Base-by-base conservation (phyloP, 1,139 yeast species). In the Pneumocystis sp. region DNA sequence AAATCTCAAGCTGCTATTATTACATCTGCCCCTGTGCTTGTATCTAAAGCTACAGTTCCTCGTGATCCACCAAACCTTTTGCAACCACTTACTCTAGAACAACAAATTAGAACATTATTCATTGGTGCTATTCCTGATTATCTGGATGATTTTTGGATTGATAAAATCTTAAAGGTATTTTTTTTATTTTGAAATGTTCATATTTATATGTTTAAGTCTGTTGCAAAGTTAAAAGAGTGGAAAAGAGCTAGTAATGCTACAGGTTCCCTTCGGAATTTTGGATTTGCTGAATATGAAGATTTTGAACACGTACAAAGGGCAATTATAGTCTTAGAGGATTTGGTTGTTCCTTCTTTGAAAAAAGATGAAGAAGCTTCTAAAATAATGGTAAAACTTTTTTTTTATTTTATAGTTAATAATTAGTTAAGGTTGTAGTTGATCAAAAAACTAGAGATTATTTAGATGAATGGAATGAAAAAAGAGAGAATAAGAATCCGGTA, bases 51-150 rank as follows among this genome's bases (percentile, higher is more conserved):
- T 61, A 12, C 61, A 45, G n/a, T n/a, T 59, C 12, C 61, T 57
- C 39, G 65, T 62, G 34, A 61, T 50, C 19, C 44, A 3, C 50
- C 40, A 2, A 63, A 25, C 15, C 56, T 63, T n/a, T 63, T 69
- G 4, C 61, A 66, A 39, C 70, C 65, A 4, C 65, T 68, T 67
- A 67, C 73, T 21, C 65, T 67, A 12, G 75, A 74, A 34, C 74
- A 74, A 61, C 74, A 73, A 65, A 68, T 72, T 40, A 69, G 73
- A 40, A 74, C 76, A 10, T 65, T 75, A n/a, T 75, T 70, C 65
- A 64, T 75, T 10, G 72, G 73, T 7, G 68, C 69, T 12, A 66
- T 74, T n/a, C 76, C 77, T 1, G 69, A 67, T 8, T 72, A 68
- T 25, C 64, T 75, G 62, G 74, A 75, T 40, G 76, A 73, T 59